Conservation (phyloP, 1,284 basidiomycete genomes). For the Boletus albobrunnescens region DNA sequence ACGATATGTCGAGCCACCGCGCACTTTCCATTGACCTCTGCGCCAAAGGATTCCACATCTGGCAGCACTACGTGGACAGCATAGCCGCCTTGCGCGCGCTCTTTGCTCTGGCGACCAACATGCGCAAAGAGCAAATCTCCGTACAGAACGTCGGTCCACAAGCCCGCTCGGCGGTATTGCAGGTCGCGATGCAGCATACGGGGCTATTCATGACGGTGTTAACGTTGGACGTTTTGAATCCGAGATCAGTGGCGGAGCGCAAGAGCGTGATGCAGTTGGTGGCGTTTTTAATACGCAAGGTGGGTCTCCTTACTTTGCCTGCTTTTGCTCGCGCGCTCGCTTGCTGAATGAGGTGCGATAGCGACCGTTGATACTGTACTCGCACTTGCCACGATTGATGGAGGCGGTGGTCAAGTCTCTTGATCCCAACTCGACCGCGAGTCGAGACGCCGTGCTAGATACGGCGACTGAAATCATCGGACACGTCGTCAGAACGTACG, state of each 20-base stretch:
- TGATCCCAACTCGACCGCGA: constrained; percentile 82
- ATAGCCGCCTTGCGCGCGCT: constrained; percentile 85
- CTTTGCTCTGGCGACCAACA: constrained; percentile 75
- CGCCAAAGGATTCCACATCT: constrained; percentile 85
- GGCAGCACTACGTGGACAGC: constrained; percentile 93
- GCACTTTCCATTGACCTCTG: constrained; percentile 86
- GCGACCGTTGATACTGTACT: constrained; percentile 83
- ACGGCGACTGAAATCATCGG: constrained; percentile 92
- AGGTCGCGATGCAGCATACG: constrained; percentile 82
- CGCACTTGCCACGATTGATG: constrained; percentile 82
- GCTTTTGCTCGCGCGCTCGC: background rate
- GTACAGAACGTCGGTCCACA: constrained; percentile 58
- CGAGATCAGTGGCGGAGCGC: constrained; percentile 73
- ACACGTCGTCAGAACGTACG: constrained; percentile 73
- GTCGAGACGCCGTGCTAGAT: constrained; percentile 84
- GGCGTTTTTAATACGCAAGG: constrained; percentile 90
- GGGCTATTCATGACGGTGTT: constrained; percentile 94
- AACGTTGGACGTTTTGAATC: constrained; percentile 85
- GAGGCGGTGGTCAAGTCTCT: constrained; percentile 97
- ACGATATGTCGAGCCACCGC: constrained; percentile 62
- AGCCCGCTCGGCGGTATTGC: constrained; percentile 79
- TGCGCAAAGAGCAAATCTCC: constrained; percentile 64
- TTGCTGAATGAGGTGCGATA: constrained; percentile 31
- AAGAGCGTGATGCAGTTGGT: constrained; percentile 91
- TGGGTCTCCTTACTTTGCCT: constrained; percentile 25